Conservation (phyloP, 345 rosid genomes). For the Populus deltoides region DNA sequence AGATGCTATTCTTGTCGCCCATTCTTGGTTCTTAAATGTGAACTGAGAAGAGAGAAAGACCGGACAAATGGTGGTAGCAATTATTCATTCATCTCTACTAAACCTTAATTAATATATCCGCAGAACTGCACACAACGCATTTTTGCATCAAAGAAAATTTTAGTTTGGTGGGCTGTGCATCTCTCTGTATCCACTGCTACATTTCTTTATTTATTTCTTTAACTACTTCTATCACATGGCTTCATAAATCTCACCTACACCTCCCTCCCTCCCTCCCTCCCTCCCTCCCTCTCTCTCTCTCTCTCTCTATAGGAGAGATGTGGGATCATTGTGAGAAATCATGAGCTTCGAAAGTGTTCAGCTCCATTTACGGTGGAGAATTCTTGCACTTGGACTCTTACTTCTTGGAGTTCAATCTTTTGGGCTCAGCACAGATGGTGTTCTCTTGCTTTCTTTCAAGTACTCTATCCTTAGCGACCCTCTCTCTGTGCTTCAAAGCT, state of each 20-base stretch:
- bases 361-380: conserved; percentile 35
- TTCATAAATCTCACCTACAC: conserved; percentile 40
- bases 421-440: conserved; percentile 67
- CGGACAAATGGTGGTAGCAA: conserved; percentile 12
- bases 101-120: conserved; percentile 17
- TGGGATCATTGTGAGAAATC: conserved; percentile 36
- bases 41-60: not conserved
- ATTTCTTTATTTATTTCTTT: conserved; percentile 8
- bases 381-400: conserved; percentile 15
- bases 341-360: conserved; percentile 40
- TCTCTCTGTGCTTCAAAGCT: conserved; percentile 44
- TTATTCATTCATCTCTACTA: conserved; percentile 7
- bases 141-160: conserved; percentile 23
- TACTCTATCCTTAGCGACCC: conserved; percentile 68
- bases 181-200: conserved; percentile 6
- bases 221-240: conserved; percentile 43
- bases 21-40: conserved; percentile 28
- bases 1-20: conserved; percentile 49
- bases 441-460: conserved; percentile 76
- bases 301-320: conserved; percentile 27
- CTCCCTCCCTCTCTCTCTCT: not conserved
- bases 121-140: conserved; percentile 22
- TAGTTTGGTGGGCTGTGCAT: conserved; percentile 51
- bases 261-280: not conserved
- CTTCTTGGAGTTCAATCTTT: conserved; percentile 19